These are phyloP conservation scores for Trichoderma lentiforme DNA, from an alignment of 2,329 filamentous ascomycete genomes.

Conservation along the genomic window DNA sequence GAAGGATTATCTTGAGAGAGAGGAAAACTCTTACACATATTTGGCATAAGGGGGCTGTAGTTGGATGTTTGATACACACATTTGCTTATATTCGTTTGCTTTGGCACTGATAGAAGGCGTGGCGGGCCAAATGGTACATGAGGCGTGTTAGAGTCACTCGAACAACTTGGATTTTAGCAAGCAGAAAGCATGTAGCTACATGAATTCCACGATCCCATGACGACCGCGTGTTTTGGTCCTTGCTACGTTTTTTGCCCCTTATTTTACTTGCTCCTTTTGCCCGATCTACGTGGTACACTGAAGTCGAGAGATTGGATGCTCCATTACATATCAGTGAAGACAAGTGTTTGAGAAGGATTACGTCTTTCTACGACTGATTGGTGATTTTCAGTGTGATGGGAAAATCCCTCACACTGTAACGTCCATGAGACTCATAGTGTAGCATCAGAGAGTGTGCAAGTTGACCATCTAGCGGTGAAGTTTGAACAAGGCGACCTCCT, in stretches of 20 bases:
- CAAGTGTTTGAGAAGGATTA: not conserved
- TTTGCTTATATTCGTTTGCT: not conserved
- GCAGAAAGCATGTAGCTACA: not conserved
- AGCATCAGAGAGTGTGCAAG: not conserved
- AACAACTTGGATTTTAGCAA: not conserved
- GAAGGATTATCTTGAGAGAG: conserved; percentile 87
- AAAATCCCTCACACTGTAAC: not conserved
- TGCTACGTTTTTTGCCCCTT: not conserved
- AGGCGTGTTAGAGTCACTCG: not conserved
- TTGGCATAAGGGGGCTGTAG: conserved; percentile 50
- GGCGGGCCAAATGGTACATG: not conserved
- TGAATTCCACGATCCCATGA: not conserved
- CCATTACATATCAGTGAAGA: not conserved
- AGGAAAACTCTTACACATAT: conserved; percentile 68
- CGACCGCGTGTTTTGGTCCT: not conserved
- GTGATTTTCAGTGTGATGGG: not conserved
- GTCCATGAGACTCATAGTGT: not conserved
- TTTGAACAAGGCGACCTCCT: not conserved
- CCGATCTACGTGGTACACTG: not conserved
- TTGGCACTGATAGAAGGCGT: not conserved
- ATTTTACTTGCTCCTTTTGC: not conserved
- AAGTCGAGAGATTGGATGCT: not conserved
- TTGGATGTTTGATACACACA: not conserved
- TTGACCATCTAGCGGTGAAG: not conserved
- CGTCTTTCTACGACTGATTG: not conserved